Evolutionary conservation across 176 grass and related monocot genomes (phyloP).

Genomic region (Thalia dealbata): DNA sequence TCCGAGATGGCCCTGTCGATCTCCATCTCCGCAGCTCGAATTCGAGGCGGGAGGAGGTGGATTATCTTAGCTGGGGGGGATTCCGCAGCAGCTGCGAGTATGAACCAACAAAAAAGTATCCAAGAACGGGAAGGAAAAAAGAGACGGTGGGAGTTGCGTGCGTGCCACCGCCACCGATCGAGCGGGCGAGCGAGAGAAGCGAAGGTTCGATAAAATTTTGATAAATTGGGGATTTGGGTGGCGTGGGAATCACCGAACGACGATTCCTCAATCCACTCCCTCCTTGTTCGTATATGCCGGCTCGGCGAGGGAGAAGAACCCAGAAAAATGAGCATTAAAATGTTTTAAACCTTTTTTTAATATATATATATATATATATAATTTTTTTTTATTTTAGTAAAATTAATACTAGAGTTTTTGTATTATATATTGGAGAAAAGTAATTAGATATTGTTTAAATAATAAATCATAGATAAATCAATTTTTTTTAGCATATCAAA

Average conservation of each 20-base stretch:
- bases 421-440: too few species aligned
- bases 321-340: not conserved
- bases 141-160: not conserved
- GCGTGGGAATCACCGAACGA: not conserved
- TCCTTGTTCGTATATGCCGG: not conserved
- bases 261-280: not conserved
- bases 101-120: not conserved
- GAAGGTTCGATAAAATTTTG: not conserved
- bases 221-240: not conserved
- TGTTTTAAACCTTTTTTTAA: not conserved
- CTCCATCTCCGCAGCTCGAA: constrained; percentile 48
- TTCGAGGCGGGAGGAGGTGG: not conserved
- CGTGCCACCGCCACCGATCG: not conserved
- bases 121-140: not conserved
- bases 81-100: not conserved
- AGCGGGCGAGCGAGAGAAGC: not conserved
- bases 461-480: too few species aligned
- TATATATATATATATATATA: too few species aligned
- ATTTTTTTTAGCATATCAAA: too few species aligned
- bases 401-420: too few species aligned
- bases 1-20: constrained; percentile 72
- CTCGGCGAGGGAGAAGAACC: not conserved
- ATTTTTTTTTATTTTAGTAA: not conserved
- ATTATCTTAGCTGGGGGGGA: not conserved
- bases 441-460: too few species aligned